A percentile compares a stretch with the other conserved stretches of the same genome.
These are phyloP conservation scores for Talaromyces sp. DNA, from an alignment of 2,329 filamentous ascomycete genomes.

Conservation along the genomic window DNA sequence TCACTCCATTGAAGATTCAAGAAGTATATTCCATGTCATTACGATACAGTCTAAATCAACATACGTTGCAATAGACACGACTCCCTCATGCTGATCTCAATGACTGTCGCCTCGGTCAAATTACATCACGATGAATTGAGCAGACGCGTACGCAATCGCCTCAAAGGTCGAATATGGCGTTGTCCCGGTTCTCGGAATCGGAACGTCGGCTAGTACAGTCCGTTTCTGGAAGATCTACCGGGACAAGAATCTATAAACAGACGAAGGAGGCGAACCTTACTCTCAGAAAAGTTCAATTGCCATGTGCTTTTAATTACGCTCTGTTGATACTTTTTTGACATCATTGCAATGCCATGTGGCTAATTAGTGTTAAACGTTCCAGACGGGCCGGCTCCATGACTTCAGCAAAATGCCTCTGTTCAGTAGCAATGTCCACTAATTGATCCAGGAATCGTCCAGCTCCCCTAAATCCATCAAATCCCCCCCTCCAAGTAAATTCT, in stretches of 20 bases:
- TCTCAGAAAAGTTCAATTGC: neutral
- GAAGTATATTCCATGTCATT: too few species aligned
- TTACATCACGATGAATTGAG: neutral
- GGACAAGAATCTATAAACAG: too few species aligned
- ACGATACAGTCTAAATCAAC: too few species aligned
- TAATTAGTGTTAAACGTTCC: too few species aligned
- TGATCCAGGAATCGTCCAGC: conserved; percentile 25
- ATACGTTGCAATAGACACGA: too few species aligned
- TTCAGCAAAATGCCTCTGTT: too few species aligned
- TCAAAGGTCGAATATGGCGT: too few species aligned
- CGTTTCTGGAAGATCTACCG: neutral
- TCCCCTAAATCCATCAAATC: conserved; percentile 38
- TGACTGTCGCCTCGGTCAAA: neutral
- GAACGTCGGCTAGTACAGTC: neutral
- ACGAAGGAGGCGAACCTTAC: neutral
- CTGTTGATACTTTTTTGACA: neutral
- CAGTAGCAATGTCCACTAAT: too few species aligned
- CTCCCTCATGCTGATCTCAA: neutral
- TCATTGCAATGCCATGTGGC: neutral
- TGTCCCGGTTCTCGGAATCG: neutral
- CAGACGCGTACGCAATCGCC: neutral
- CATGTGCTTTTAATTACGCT: neutral
- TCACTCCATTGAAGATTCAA: neutral
- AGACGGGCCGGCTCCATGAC: too few species aligned
- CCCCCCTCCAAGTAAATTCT: conserved; percentile 33